phyloP scores from a whole-genome alignment of 768 basidiomycete species.

The Suillus subalutaceus region DNA sequence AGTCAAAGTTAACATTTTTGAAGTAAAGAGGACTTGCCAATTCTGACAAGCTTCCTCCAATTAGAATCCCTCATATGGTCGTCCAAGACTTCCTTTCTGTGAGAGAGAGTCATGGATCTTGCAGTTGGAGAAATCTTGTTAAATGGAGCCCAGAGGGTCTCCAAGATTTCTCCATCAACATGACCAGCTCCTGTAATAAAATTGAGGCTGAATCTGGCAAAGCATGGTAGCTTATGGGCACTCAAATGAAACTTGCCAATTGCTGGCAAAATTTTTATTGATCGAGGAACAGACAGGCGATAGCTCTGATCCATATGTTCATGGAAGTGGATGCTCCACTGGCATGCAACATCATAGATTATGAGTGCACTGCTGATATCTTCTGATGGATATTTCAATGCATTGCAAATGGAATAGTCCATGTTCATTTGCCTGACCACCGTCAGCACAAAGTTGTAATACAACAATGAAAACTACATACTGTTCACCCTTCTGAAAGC shows the following conservation, averaged over 20 bases:
- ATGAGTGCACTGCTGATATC: conserved; percentile 11
- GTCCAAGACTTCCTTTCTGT: conserved; percentile 32
- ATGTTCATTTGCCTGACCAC: conserved; percentile 30
- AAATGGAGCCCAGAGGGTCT: conserved; percentile 35
- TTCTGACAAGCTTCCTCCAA: conserved; percentile 33
- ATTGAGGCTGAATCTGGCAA: conserved; percentile 25
- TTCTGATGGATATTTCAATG: conserved; percentile 17
- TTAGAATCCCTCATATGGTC: conserved; percentile 37
- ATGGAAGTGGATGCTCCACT: conserved; percentile 23
- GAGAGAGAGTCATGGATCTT: conserved; percentile 23
- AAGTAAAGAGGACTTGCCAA: conserved; percentile 16
- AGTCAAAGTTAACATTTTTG: background rate
- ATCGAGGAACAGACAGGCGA: background rate
- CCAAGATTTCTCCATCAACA: conserved; percentile 37
- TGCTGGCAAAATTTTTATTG: conserved; percentile 15
- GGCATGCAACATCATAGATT: conserved; percentile 35
- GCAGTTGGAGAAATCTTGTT: conserved; percentile 27
- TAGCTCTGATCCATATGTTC: background rate
- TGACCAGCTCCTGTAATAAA: conserved; percentile 33
- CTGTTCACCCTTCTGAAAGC: conserved; percentile 36
- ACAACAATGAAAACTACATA: conserved; percentile 12
- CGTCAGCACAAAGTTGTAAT: background rate
- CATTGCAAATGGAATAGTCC: conserved; percentile 29
- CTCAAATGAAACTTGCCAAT: conserved; percentile 36
- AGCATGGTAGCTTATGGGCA: conserved; percentile 30